Evolutionary conservation across 1,139 yeast species (phyloP).

Genomic region (Komagataea norvegica): DNA sequence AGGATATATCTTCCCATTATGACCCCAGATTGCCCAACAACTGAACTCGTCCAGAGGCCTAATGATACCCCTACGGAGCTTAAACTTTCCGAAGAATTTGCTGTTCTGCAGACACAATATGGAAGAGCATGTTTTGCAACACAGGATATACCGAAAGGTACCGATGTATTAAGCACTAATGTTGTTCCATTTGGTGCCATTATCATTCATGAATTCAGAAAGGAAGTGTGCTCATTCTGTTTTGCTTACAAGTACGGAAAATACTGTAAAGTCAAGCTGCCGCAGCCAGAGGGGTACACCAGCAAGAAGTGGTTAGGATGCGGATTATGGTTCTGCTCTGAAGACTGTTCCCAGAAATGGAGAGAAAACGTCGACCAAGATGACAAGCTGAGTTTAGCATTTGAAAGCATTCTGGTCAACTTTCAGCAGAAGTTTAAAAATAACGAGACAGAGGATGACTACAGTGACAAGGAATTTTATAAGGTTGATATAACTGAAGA

Average conservation of each 20-base stretch:
- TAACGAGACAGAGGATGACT: conserved; percentile 3
- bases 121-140: conserved; percentile 64
- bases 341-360: conserved; percentile 40
- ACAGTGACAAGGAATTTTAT: conserved; percentile 14
- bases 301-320: conserved; percentile 33
- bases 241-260: conserved; percentile 47
- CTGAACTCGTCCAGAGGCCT: no score
- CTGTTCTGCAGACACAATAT: conserved; percentile 40
- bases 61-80: conserved; percentile 21
- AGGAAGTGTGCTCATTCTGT: conserved; percentile 62
- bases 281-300: conserved; percentile 10
- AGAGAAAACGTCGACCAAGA: conserved; percentile 24
- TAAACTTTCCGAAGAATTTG: conserved; percentile 27
- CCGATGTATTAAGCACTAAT: conserved; percentile 37
- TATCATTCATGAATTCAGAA: conserved; percentile 50
- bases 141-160: conserved; percentile 36
- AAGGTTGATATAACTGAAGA: conserved; percentile 15
- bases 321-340: conserved; percentile 53
- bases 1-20: no score
- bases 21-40: no score
- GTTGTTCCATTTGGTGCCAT: conserved; percentile 43
- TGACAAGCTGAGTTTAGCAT: conserved; percentile 26
- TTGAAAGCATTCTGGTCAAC: conserved; percentile 29
- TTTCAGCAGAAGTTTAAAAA: conserved; percentile 27
- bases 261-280: conserved; percentile 38